Percentiles rank a stretch among this genome's conserved stretches.
Evolutionary conservation across 352 stramenopile species (phyloP).

Genomic region (Aphanomyces stellatus): DNA sequence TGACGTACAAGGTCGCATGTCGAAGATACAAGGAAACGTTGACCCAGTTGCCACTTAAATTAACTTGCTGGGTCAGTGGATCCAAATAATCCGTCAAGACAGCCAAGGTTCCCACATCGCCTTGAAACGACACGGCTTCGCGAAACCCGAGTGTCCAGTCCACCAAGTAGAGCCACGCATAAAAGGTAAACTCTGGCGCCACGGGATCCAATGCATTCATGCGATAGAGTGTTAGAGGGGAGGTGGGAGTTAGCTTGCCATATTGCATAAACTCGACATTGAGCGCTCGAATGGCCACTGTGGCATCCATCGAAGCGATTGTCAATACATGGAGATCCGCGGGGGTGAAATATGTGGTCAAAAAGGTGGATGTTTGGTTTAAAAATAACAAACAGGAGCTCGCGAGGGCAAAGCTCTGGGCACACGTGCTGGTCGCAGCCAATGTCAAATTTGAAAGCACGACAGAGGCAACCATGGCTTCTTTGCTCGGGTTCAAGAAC

Average conservation of each 20-base stretch:
- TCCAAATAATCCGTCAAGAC: not conserved
- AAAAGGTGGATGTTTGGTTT: not conserved
- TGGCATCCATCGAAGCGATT: not conserved
- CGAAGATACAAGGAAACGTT: constrained; percentile 1
- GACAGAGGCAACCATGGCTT: not conserved
- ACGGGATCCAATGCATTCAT: not conserved
- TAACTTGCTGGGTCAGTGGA: not conserved
- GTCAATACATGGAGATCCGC: not conserved
- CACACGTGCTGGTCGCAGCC: not conserved
- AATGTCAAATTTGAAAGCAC: not conserved
- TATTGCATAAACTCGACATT: constrained; percentile 8
- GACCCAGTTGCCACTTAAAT: not conserved
- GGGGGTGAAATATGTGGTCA: not conserved
- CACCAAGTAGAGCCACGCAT: not conserved
- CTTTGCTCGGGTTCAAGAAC: not conserved
- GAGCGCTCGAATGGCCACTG: not conserved
- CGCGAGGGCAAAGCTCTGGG: not conserved
- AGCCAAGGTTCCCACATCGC: not conserved
- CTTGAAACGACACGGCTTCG: constrained; percentile 1
- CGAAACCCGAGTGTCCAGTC: constrained; percentile 1
- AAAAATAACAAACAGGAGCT: not conserved
- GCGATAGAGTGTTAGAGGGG: not conserved
- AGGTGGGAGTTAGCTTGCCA: not conserved
- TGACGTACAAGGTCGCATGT: not conserved
- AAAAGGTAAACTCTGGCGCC: not conserved